Base-by-base conservation (phyloP, 495 filamentous ascomycete species). In the Penicillium tannophilum region DNA sequence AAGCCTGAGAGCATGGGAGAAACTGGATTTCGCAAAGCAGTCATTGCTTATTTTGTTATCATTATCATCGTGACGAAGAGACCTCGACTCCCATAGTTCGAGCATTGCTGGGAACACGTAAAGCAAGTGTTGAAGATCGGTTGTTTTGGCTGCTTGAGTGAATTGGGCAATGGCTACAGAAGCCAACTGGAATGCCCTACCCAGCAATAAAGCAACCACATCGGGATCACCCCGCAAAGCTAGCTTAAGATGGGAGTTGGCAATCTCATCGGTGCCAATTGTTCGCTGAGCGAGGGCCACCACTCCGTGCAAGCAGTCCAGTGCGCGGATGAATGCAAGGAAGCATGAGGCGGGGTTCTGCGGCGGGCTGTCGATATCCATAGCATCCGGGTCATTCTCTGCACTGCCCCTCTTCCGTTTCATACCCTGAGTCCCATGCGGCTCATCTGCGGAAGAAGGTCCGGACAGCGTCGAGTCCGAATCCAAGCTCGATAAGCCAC, bases 171-270 rank as follows among this genome's bases (percentile, higher is more conserved):
- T 65, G n/a, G 72, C 67, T 46, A 72, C 49, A 20, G 75, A 69
- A 54, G 75, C 71, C 23, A 76, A 44, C n/a, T 66, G 66, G 47
- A 79, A 67, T 20, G 71, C 66, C 50, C 66, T 67, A 31, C 74
- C 73, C 26, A 88, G 62, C 33, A 84, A 70, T 10, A 65, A 61
- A 16, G 83, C 82, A 42, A 80, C 72, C 23, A 76, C 67, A 54
- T 79, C 76, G 9, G 76, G 75, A 33, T 79, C 72, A 2, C 75
- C 78, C 62, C 73, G 74, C 24, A 87, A 63, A 10, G 76, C 77
- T 49, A 80, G 72, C 55, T 76, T 80, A 55, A 86, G 76, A 60
- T 84, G 81, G 36, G 84, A 82, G 35, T 75, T 75, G 26, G 75
- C 72, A 35, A 79, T 73, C 41, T 74, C 76, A 51, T 75, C 67